Conservation (phyloP, 1,284 basidiomycete genomes). For the Ustilago nuda region DNA sequence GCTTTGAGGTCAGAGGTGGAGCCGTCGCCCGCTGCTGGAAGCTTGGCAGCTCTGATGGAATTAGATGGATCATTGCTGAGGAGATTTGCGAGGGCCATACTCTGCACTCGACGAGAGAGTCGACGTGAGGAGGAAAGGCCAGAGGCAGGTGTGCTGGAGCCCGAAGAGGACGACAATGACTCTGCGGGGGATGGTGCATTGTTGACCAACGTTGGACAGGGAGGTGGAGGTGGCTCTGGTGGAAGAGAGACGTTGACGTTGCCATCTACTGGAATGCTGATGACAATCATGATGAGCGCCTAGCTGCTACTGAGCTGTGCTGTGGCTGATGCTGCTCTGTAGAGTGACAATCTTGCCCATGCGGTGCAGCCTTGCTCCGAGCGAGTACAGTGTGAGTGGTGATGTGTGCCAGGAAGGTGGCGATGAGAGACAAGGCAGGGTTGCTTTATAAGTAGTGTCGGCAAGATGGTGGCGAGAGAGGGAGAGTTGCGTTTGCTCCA, state of each 20-base stretch:
- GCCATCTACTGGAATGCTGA: slow-evolving; percentile 31
- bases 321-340: too few relatives aligned
- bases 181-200: slow-evolving; percentile 6
- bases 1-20: slow-evolving; percentile 51
- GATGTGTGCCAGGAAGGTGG: background rate
- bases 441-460: background rate
- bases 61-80: slow-evolving; percentile 24
- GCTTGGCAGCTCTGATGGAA: background rate
- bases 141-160: slow-evolving; percentile 16
- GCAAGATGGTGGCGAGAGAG: background rate
- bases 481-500: background rate
- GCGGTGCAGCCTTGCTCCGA: background rate
- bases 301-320: background rate
- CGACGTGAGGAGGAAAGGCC: slow-evolving; percentile 33
- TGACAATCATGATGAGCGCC: slow-evolving; percentile 35
- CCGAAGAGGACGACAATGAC: slow-evolving; percentile 20
- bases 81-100: slow-evolving; percentile 40
- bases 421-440: background rate
- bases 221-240: slow-evolving; percentile 38
- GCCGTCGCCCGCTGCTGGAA: slow-evolving; percentile 1
- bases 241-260: slow-evolving; percentile 41
- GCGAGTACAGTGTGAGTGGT: background rate
- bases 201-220: slow-evolving; percentile 15
- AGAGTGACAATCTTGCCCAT: background rate
- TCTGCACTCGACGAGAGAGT: slow-evolving; percentile 44